A percentile compares a stretch with the other conserved stretches of the same genome.
Evolutionary conservation across 2,329 filamentous ascomycete species (phyloP).

Genomic region (Lecanosticta acicola): DNA sequence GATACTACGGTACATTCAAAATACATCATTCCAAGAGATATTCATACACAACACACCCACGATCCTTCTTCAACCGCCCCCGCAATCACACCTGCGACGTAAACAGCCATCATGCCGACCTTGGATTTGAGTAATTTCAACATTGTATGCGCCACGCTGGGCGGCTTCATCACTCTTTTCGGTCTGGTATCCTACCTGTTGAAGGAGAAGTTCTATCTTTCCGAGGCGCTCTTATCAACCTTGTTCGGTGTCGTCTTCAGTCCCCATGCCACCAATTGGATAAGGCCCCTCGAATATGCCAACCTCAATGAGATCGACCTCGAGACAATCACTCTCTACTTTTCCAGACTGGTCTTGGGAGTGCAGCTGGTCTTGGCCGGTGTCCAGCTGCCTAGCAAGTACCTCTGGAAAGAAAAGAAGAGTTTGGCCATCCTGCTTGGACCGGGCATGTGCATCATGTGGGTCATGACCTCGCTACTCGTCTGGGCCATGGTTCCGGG

Average conservation of each 20-base stretch:
- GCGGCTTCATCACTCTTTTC: slow-evolving; percentile 85
- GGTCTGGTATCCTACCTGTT: slow-evolving; percentile 82
- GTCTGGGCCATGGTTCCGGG: slow-evolving; percentile 71
- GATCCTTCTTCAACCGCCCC: neutral
- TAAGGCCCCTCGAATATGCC: slow-evolving; percentile 70
- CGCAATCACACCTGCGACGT: neutral
- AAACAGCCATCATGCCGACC: slow-evolving; percentile 48
- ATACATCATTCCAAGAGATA: neutral
- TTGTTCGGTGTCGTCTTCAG: slow-evolving; percentile 73
- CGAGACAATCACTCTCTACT: slow-evolving; percentile 71
- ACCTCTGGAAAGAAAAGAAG: slow-evolving; percentile 73
- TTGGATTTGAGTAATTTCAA: slow-evolving; percentile 72
- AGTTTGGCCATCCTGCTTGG: slow-evolving; percentile 69
- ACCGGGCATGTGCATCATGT: slow-evolving; percentile 82
- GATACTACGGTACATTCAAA: neutral
- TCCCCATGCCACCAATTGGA: slow-evolving; percentile 68
- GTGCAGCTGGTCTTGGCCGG: slow-evolving; percentile 87
- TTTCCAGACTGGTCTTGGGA: slow-evolving; percentile 79
- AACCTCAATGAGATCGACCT: slow-evolving; percentile 52
- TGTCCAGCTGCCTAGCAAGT: slow-evolving; percentile 78
- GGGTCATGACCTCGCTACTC: slow-evolving; percentile 72
- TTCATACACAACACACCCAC: neutral
- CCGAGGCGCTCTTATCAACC: slow-evolving; percentile 84
- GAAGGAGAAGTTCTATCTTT: slow-evolving; percentile 87
- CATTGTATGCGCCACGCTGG: slow-evolving; percentile 71